Conservation (phyloP, 305 asterid species). For the Fraxinus dipetala region DNA sequence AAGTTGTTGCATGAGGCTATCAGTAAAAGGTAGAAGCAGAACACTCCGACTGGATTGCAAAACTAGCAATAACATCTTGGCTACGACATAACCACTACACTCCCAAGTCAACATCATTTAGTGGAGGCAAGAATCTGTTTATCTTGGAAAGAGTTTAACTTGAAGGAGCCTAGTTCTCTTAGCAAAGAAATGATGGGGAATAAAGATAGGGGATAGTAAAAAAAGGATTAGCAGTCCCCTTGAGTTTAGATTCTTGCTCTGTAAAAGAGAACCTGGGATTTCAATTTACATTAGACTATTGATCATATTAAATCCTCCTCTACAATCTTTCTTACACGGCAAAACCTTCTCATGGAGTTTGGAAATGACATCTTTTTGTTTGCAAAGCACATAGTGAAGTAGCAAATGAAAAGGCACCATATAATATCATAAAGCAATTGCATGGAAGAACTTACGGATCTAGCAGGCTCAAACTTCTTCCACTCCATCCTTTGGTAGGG, state of each 20-base stretch:
- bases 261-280: not conserved
- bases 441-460: constrained; percentile 72
- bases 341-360: constrained; percentile 6
- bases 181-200: not conserved
- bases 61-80: not conserved
- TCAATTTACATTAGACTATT: not conserved
- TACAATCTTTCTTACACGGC: not conserved
- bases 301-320: not conserved
- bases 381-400: not conserved
- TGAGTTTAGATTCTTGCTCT: not conserved
- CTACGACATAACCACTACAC: not conserved
- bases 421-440: not conserved
- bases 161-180: not conserved
- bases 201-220: not conserved
- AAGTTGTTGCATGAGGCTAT: not conserved
- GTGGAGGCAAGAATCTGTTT: not conserved
- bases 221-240: not conserved
- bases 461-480: constrained; percentile 94
- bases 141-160: not conserved
- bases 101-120: not conserved
- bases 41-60: not conserved
- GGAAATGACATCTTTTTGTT: constrained; percentile 5
- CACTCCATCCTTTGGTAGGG: constrained; percentile 99
- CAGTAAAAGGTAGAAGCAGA: not conserved
- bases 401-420: constrained; percentile 13